Evolutionary conservation across 1,139 yeast species (phyloP), one percentile per base, ranked within the genome.

Genomic region (Scheffersomyces titani): DNA sequence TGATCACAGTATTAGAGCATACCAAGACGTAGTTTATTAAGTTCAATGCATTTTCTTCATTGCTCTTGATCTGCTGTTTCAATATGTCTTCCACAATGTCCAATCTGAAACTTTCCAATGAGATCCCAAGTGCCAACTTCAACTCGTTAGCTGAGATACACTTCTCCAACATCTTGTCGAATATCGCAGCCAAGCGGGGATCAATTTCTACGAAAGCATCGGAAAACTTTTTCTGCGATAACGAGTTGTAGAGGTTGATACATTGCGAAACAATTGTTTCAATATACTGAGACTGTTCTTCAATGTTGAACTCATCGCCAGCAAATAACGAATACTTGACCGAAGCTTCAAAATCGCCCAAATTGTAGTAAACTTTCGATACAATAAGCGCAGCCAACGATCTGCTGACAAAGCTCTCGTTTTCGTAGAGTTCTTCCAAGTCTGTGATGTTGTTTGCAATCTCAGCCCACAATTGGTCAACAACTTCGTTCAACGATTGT

Each of bases 401-500:
- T 64, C 97, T 85, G 60, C 89, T 86, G 52, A 88, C 85, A 71
- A 93, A 94, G 18, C 82, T 74, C 57, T 84, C 82, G 71, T 94
- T 97, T 74, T 94, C 99, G 68, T 89, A 92, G 55, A 94, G 80
- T 62, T 92, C 97, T 76, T 94, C 99, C 68, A 79, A 92, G 80
- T 90, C 94, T 51, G 91, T 80, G 63, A 94, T 85, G 69, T 85
- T 88, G 74, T 94, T 96, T 59, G 99, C 97, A 59, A 96, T 90
- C 77, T 94, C 99, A 3, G 98, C 93, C 99, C 99, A 94, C 63
- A 92, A 82, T 72, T 91, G 93, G 76, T 92, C 97, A 56, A 92
- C 97, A 57, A 90, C 84, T 47, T 80, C 84, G 70, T 92, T 90
- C 64, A 94, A 85, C 40, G 97, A 88, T 59, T 87, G 80, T 68